Conservation (phyloP, 176 grass and related monocot species). For the Chrysopogon serrulatus region DNA sequence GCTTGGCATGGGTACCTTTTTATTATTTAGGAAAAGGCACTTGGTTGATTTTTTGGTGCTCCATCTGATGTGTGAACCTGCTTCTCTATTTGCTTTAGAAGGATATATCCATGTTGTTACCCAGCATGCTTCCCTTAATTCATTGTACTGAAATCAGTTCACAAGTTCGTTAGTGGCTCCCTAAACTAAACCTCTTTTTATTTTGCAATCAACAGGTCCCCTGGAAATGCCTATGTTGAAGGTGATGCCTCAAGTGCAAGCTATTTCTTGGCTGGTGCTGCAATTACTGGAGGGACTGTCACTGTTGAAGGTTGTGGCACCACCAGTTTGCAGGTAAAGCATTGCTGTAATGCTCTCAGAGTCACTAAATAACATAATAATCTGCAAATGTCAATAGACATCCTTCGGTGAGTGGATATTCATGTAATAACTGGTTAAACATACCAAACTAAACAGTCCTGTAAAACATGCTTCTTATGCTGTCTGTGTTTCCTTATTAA, state of each 20-base stretch:
- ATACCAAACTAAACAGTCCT: not conserved
- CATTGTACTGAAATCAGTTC: not conserved
- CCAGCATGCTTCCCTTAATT: not conserved
- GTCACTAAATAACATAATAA: not conserved
- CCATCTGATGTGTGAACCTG: not conserved
- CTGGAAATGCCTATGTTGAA: constrained; percentile 91
- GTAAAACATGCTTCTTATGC: not conserved
- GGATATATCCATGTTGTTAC: constrained; percentile 12
- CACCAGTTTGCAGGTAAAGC: constrained; percentile 83
- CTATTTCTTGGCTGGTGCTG: constrained; percentile 98
- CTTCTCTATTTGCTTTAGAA: not conserved
- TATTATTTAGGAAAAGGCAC: not conserved
- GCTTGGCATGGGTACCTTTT: not conserved
- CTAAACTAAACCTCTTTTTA: not conserved
- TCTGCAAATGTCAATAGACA: not conserved
- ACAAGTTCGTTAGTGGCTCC: not conserved
- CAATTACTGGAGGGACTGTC: constrained; percentile 93
- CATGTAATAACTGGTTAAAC: not conserved
- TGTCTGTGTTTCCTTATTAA: not conserved
- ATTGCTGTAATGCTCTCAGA: not conserved
- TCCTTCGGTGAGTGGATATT: not conserved
- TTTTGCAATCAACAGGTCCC: constrained; percentile 50
- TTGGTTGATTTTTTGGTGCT: not conserved
- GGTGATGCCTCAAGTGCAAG: constrained; percentile 99
- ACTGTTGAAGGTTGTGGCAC: constrained; percentile 95